Evolutionary conservation across 106 monocot genomes (phyloP).

Genomic region (Allium cepa): DNA sequence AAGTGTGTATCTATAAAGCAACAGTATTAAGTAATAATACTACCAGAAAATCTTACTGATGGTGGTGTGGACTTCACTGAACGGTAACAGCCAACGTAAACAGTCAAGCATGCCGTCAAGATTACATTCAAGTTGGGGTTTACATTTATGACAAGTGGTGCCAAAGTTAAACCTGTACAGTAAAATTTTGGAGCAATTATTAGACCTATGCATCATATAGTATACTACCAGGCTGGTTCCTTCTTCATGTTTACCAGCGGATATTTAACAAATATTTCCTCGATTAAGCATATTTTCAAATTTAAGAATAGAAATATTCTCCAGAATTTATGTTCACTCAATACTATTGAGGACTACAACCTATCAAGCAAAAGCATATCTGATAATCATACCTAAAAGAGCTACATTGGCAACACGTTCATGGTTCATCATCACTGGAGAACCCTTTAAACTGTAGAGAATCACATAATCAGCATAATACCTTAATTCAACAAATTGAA

Average conservation of each 20-base stretch:
- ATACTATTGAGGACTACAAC: background rate
- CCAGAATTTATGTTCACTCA: background rate
- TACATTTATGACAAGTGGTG: constrained; percentile 69
- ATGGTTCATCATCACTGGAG: constrained; percentile 15
- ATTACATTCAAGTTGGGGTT: constrained; percentile 93
- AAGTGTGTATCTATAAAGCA: no score
- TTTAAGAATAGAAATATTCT: constrained; percentile 1
- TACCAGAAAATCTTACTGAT: constrained; percentile 35
- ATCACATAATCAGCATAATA: no score
- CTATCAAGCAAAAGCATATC: background rate
- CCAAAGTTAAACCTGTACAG: constrained; percentile 64
- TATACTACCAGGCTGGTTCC: no score
- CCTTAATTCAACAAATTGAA: no score
- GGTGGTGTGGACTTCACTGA: constrained; percentile 94
- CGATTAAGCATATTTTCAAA: background rate
- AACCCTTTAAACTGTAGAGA: no score
- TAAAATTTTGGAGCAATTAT: background rate
- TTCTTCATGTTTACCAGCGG: no score
- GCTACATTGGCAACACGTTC: constrained; percentile 22
- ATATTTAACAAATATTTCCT: no score
- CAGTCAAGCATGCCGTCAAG: constrained; percentile 89
- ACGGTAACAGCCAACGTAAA: constrained; percentile 94
- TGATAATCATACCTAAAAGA: constrained; percentile 18
- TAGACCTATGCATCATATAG: background rate
- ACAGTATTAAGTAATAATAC: background rate